Base-by-base conservation (phyloP, 2,329 filamentous ascomycete genomes). In the Beauveria scarabaeidicola region DNA sequence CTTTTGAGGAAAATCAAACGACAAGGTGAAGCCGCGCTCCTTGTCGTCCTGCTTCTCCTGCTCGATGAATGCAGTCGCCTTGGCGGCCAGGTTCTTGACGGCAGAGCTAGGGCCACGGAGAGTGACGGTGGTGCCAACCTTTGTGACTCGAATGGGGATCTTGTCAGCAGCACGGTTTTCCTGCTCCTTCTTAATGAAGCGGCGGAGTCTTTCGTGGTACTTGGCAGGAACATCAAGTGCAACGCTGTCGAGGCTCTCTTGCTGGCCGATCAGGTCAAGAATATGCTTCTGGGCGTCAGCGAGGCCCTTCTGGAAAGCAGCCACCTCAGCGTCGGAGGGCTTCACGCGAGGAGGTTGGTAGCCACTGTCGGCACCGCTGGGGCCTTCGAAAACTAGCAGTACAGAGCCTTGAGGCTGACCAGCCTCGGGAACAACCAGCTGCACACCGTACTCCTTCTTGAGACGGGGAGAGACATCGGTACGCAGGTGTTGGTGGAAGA, bases 1-100 rank as follows among this genome's bases (percentile, higher is more conserved):
- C 75, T 96, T 95, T 71, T 96, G 90, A 8, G 93, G 93, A 77
- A 96, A 99, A 64, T 96, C 91, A 66, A 97, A 97, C 27, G 83
- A 85, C 61, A 90, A 78, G 2, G 85, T 91, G 75, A 92, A 95
- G 48, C 90, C 91, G 61, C 93, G 89, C 75, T 97, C 93, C 70
- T 94, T 89, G 74, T 97, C 93, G 63, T 97, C 92, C 71, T 90
- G 83, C 76, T 92, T 89, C 74, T 96, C 91, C 70, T 95, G 88
- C 69, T 88, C 86, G 23, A 97, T 79, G 69, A 96, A 97, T 7
- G 83, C 83, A 61, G 83, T 75, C 58, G 96, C 84, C 77, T 92
- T 94, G 40, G 81, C 75, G 32, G 83, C 80, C 43, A 97, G 81
- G 2, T 84, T 82, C 55, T 89, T 83, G 3, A 96, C 90, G 23